Conservation (phyloP, 169 alveolate genomes). For the Amoebophrya sp. region DNA sequence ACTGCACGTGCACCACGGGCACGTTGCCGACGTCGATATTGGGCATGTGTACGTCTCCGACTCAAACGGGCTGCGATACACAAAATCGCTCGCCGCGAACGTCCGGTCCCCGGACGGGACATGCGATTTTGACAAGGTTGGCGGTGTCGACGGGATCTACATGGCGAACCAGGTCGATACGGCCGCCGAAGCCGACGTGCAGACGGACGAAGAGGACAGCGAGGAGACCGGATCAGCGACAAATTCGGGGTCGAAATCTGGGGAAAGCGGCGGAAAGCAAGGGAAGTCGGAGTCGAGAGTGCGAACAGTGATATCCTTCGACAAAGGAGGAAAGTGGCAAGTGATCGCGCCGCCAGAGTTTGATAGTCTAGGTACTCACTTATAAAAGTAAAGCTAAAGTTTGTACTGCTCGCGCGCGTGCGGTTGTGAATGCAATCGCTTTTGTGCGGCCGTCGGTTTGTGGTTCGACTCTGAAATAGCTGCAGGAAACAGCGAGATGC, state of each 20-base stretch:
- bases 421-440: too few species aligned
- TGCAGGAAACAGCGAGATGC: too few species aligned
- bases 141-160: conserved; percentile 88
- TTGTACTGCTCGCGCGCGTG: too few species aligned
- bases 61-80: conserved; percentile 79
- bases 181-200: neutral
- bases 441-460: too few species aligned
- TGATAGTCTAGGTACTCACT: neutral
- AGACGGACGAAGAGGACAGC: conserved; percentile 8
- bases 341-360: neutral
- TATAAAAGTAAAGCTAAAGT: too few species aligned
- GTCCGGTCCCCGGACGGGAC: conserved; percentile 74
- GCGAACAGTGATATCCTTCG: conserved; percentile 85
- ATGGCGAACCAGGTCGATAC: conserved; percentile 62
- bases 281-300: conserved; percentile 18
- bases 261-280: too few species aligned
- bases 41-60: conserved; percentile 90
- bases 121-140: conserved; percentile 86
- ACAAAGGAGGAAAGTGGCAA: conserved; percentile 92
- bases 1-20: conserved; percentile 82
- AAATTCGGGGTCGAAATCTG: too few species aligned
- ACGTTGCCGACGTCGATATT: conserved; percentile 36
- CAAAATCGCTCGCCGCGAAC: conserved; percentile 76
- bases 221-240: too few species aligned
- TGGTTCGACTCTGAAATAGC: too few species aligned